Evolutionary conservation across 106 monocot species (phyloP), one percentile per base, ranked within the genome.

Genomic region (Dendrobium huoshanense): DNA sequence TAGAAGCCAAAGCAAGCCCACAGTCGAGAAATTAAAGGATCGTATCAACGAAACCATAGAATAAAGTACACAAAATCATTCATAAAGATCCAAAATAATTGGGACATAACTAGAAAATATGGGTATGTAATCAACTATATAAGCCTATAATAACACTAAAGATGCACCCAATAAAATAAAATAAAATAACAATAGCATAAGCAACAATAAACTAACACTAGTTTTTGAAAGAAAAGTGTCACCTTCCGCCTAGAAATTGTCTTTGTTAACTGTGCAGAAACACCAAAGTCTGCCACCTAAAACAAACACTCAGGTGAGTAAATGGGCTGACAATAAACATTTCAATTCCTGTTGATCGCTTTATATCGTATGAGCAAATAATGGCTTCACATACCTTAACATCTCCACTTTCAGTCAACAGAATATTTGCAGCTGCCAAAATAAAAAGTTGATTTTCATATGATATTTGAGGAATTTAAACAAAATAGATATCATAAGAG

Each of bases 231-330:
- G 16, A 47, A 51, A 76, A 49, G 24, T 13, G 18, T 78, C 75
- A 94, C 97, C 97, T 97, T 97, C 87, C 97, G 90, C 79, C 97
- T 88, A 72, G 97, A 97, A 45, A 97, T 97, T 49, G 97, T 97
- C 83, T 94, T 92, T 81, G 97, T 97, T 65, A 97, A 84, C 81
- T 97, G 94, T 18, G 94, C 97, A 86, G 97, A 97, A 85, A 97
- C 97, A 77, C 97, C 97, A 92, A 97, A 97, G 77, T 97, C 97
- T 73, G 97, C 97, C 83, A 97, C 97, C 96, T 96, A 89, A 72
- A 77, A 51, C n/a, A 79, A 74, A 79, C 72, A 77, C 72, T 47
- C 3, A 74, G 45, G 44, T 80, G 79, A 83, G 68, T 81, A 58
- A 78, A 42, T 51, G 33, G 65, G 67, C 8, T 29, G 10, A 31